These are phyloP conservation scores for Acanthochlamys bracteata DNA, from an alignment of 106 monocot genomes.

Conservation along the genomic window DNA sequence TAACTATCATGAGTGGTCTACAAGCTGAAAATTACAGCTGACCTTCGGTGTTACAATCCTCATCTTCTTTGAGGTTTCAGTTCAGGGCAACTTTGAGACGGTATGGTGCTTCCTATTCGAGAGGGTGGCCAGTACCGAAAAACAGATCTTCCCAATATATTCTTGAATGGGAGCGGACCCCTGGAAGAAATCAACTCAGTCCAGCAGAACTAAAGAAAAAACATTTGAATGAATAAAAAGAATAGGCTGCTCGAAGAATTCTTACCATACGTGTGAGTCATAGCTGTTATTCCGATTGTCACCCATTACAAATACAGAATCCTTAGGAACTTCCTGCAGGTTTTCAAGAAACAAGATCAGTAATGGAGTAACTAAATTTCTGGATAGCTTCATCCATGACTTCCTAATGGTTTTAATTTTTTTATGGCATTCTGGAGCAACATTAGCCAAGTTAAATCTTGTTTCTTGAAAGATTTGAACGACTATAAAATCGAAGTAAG, in stretches of 20 bases:
- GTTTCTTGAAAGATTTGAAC: no score
- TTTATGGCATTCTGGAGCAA: no score
- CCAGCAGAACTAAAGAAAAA: not conserved
- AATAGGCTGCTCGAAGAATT: not conserved
- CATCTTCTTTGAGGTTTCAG: not conserved
- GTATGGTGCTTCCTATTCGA: slow-evolving; percentile 64
- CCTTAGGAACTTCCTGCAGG: slow-evolving; percentile 69
- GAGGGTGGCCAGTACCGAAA: slow-evolving; percentile 92
- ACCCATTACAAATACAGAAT: slow-evolving; percentile 90
- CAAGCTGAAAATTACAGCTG: not conserved
- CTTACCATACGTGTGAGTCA: slow-evolving; percentile 94
- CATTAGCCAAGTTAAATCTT: no score
- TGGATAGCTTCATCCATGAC: not conserved
- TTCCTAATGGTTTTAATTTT: no score
- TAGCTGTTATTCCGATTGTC: slow-evolving; percentile 99
- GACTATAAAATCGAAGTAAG: no score
- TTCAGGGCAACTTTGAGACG: slow-evolving; percentile 10
- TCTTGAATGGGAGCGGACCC: slow-evolving; percentile 84
- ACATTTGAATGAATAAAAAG: not conserved
- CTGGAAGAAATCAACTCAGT: slow-evolving; percentile 21
- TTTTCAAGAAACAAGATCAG: not conserved
- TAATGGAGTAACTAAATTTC: not conserved
- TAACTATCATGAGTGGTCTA: not conserved
- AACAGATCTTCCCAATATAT: slow-evolving; percentile 82
- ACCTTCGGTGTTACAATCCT: not conserved